Percentiles rank a stretch among this genome's conserved stretches.
Evolutionary conservation across 2,329 filamentous ascomycete species (phyloP).

Genomic region (Fusarium pseudocircinatum): DNA sequence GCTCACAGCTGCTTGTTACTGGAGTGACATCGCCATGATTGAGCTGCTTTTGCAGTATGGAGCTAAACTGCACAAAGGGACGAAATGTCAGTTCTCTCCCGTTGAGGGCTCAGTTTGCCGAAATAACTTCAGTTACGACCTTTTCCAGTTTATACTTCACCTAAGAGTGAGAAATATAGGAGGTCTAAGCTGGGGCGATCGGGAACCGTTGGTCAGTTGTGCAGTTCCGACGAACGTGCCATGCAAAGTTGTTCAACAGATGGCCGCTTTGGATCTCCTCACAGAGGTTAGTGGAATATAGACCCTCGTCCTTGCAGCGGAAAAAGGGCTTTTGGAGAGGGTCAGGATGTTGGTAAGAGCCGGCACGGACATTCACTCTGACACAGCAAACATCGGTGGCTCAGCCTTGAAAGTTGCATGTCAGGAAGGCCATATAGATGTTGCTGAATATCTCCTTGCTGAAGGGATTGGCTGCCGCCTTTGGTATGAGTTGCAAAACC

Average conservation of each 20-base stretch:
- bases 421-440: not conserved
- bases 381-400: not conserved
- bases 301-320: not conserved
- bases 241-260: not conserved
- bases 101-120: not conserved
- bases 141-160: not conserved
- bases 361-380: not conserved
- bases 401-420: not conserved
- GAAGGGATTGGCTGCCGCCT: not conserved
- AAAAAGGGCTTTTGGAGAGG: not conserved
- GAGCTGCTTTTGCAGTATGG: not conserved
- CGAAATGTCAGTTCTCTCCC: not conserved
- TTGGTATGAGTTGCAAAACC: not conserved
- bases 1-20: not conserved
- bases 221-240: not conserved
- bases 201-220: not conserved
- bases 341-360: not conserved
- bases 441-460: not conserved
- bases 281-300: not conserved
- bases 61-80: not conserved
- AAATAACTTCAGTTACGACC: not conserved
- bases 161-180: not conserved
- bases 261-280: not conserved
- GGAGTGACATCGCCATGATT: not conserved
- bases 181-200: not conserved